These are phyloP conservation scores for Helotiales sp. DNA, from an alignment of 2,329 filamentous ascomycete species.

Conservation along the genomic window DNA sequence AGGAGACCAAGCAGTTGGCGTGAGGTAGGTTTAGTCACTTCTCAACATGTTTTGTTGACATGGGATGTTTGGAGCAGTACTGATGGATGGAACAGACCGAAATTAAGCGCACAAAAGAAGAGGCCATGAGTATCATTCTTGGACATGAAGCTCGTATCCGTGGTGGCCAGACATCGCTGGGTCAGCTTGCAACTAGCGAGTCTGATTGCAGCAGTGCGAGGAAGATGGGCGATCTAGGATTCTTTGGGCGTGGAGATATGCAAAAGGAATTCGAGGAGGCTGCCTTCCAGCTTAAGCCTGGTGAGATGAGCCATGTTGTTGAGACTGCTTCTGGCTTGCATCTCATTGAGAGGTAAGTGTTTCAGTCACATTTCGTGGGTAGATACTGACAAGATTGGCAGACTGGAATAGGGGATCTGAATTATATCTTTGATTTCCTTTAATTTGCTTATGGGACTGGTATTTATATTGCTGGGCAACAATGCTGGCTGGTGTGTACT, in stretches of 20 bases:
- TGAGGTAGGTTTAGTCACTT: constrained; percentile 56
- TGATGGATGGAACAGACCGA: constrained; percentile 51
- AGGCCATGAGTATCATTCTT: constrained; percentile 76
- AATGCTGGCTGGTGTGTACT: constrained; percentile 5
- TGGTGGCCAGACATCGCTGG: constrained; percentile 66
- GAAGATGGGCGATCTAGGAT: constrained; percentile 92
- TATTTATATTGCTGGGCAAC: constrained; percentile 13
- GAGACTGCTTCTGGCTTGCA: constrained; percentile 94
- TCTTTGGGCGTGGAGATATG: constrained; percentile 94
- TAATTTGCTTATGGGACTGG: not conserved
- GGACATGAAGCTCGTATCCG: constrained; percentile 76
- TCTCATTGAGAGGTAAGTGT: constrained; percentile 80
- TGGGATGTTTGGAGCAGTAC: too few species aligned
- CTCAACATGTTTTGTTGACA: not conserved
- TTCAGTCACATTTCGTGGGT: not conserved
- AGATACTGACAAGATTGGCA: not conserved
- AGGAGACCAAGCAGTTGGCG: constrained; percentile 91
- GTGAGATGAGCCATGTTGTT: constrained; percentile 82
- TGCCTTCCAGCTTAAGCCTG: constrained; percentile 83
- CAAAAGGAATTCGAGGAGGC: constrained; percentile 98
- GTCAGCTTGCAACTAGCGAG: constrained; percentile 83
- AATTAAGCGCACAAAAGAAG: constrained; percentile 85
- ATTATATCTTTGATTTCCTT: not conserved
- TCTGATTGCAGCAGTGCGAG: constrained; percentile 95
- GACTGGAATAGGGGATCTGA: constrained; percentile 14